Evolutionary conservation across 345 rosid genomes (phyloP), one percentile per base, ranked within the genome.

Genomic region (Combretum micranthum): DNA sequence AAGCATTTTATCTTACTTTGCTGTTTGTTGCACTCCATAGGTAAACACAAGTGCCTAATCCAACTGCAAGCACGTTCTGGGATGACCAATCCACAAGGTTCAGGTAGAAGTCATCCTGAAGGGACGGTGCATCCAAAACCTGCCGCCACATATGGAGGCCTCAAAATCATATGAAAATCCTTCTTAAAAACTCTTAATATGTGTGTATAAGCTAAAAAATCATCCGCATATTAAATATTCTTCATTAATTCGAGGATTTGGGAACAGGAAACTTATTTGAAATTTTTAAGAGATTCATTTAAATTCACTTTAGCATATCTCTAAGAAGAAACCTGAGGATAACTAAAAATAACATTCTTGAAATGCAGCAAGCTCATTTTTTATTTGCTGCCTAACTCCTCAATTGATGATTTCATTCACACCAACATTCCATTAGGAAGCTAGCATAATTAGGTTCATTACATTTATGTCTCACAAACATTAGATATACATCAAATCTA

Each of bases 21-120:
- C 99, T 85, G 69, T 82, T 93, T 19, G 99, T 82, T 72, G 99
- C 99, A 50, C 88, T 79, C 99, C 99, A 89, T 45, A 93, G 69
- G 78, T 93, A 93, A 50, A 93, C 97, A 71, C 97, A 86, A 68
- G 95, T 89, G 32, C 97, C 97, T 71, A 93, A 77, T 44, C 97
- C 97, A 21, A 93, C 97, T 0, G 94, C 99, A 56, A 89, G 96
- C 12, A 87, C 85, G 78, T 93, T 89, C 78, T 93, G 99, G 5
- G 97, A 90, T 39, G 97, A 89, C 99, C 99, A 93, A 44, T 93
- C 99, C 58, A 93, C 97, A 19, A 93, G 85, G 66, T 93, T 93
- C 83, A 89, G 68, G 62, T 93, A 93, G 73, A 93, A 93, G 48
- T 93, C 99, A 74, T 93, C 99, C 74, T 93, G 99, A 56, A 93